Base-by-base conservation (phyloP, 2,329 filamentous ascomycete species). In the Metarhizium brunneum region DNA sequence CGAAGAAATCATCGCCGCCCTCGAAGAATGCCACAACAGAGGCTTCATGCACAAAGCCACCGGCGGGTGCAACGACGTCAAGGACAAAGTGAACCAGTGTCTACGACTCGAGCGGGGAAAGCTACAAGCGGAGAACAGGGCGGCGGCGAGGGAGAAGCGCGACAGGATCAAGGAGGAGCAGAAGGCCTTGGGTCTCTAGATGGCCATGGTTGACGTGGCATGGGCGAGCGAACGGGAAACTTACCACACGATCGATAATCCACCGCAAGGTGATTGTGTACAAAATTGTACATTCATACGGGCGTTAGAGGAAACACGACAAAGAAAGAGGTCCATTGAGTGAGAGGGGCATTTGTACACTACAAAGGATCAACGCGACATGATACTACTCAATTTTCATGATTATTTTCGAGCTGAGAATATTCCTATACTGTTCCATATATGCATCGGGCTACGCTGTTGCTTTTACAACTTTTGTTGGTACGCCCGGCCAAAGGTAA, bases 11-110 rank as follows among this genome's bases (percentile, higher is more conserved):
- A 96, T 97, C 84, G 86, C 79, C 52, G 88, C 89, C 50, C 89
- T 99, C 63, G 94, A 97, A 67, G 90, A 96, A 76, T 99, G 94
- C 76, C 94, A 99, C 69, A 88, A 89, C 36, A 82, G 82, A 57
- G 94, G 94, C 54, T 99, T 99, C 74, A 74, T 99, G 56, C 92
- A 88, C 83, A 96, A 96, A 73, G 85, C 89, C 2, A 76, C 90
- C 59, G 94, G 94, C 56, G 90, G 88, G 77, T 99, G 94, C 81
- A 97, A 90, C 71, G 81, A 86, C 45, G 82, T 87, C 59, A 99
- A 99, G 72, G 79, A 83, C 47, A 78, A 90, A 56, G 88, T 99
- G 64, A 94, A 89, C 73, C 81, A 83, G 66, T 99, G 94, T 68
- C 80, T 99, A 53, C 84, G 88, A 60, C 84, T 81, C 42, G 90